A percentile compares a stretch with the other conserved stretches of the same genome.
phyloP scores from a whole-genome alignment of 2,329 filamentous ascomycete species.

The Colletotrichum sp. region DNA sequence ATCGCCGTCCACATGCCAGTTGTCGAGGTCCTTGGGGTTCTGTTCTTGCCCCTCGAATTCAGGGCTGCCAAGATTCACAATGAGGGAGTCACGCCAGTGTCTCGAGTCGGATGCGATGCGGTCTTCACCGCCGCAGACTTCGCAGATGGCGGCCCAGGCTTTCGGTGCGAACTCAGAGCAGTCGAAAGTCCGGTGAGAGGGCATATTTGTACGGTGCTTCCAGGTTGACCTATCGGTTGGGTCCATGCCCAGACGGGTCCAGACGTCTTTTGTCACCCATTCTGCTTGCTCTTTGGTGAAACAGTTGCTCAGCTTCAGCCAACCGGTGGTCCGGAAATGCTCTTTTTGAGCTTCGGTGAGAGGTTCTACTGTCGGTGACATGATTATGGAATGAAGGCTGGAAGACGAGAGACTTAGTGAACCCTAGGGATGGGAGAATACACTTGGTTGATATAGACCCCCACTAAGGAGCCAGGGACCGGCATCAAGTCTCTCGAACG shows the following conservation, averaged over 20 bases:
- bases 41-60: slow-evolving; percentile 54
- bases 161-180: slow-evolving; percentile 64
- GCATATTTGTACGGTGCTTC: slow-evolving; percentile 70
- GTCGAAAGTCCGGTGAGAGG: slow-evolving; percentile 58
- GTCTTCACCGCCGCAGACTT: slow-evolving; percentile 68
- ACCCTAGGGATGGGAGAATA: neutral
- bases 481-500: neutral
- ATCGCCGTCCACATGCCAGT: slow-evolving; percentile 75
- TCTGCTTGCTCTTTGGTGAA: slow-evolving; percentile 44
- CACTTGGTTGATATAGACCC: neutral
- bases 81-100: slow-evolving; percentile 71
- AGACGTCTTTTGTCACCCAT: slow-evolving; percentile 50
- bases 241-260: slow-evolving; percentile 70
- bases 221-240: slow-evolving; percentile 69
- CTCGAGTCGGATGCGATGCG: slow-evolving; percentile 51
- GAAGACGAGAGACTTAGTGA: neutral
- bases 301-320: slow-evolving; percentile 35
- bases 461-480: neutral
- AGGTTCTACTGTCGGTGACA: slow-evolving; percentile 21
- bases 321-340: slow-evolving; percentile 44
- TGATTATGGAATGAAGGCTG: neutral
- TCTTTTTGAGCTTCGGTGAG: slow-evolving; percentile 44
- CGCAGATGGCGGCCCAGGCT: slow-evolving; percentile 70
- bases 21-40: slow-evolving; percentile 55
- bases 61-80: slow-evolving; percentile 70